phyloP scores from a whole-genome alignment of 257 asterid genomes.

The Solanum gandarillasii region DNA sequence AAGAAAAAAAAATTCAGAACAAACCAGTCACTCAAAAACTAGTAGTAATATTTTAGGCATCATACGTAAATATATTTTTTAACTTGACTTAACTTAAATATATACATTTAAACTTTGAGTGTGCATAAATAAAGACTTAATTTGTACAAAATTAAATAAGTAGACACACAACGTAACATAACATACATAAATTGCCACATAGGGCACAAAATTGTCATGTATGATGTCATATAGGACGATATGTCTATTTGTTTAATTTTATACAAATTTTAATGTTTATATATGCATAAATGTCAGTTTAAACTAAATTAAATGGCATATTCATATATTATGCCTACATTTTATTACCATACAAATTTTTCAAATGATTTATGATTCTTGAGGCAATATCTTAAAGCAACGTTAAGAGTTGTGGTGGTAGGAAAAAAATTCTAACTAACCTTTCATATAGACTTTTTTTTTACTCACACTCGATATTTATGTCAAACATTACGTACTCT shows the following conservation, averaged over 20 bases:
- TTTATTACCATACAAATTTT: no score
- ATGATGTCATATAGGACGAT: neutral
- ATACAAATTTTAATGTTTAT: no score
- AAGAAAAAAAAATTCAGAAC: neutral
- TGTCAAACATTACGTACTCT: neutral
- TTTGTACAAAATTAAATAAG: no score
- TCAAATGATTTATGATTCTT: no score
- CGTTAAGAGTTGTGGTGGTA: neutral
- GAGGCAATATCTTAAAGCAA: neutral
- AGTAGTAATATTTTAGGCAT: no score
- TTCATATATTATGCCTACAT: no score
- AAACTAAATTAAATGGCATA: no score
- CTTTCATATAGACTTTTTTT: neutral
- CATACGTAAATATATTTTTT: no score
- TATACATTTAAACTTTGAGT: no score
- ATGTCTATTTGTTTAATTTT: no score
- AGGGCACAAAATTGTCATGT: neutral
- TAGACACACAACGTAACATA: no score
- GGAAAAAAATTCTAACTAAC: neutral
- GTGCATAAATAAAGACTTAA: no score
- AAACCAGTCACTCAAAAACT: neutral
- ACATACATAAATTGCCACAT: neutral
- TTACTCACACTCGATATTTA: neutral
- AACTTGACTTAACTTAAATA: neutral
- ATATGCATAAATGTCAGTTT: neutral